A percentile compares a stretch with the other conserved stretches of the same genome.
phyloP scores from a whole-genome alignment of 1,284 basidiomycete species.

The Apiotrichum montevideense region DNA sequence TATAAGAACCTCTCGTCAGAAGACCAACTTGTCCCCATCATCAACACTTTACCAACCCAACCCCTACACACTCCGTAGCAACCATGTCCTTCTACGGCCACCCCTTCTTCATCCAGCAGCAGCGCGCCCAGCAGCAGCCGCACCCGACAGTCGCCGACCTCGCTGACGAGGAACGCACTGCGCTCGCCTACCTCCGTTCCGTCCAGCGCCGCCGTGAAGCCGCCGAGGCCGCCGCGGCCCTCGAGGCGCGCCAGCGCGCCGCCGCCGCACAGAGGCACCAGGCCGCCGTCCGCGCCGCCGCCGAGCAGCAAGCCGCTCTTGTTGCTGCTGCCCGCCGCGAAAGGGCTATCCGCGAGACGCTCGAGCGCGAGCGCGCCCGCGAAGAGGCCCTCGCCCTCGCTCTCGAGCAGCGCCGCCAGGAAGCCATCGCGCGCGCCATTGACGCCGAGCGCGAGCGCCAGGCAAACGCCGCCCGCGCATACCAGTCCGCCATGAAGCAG shows the following conservation, averaged over 20 bases:
- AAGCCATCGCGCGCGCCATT: conserved; percentile 8
- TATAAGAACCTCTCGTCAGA: not conserved
- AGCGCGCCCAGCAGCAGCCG: not conserved
- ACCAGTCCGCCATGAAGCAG: conserved; percentile 8
- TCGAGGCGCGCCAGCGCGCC: conserved; percentile 20
- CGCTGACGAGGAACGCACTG: conserved; percentile 37
- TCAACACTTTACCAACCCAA: not conserved
- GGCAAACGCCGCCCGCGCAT: conserved; percentile 17
- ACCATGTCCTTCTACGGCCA: conserved; percentile 16
- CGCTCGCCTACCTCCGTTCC: conserved; percentile 35
- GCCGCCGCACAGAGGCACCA: conserved; percentile 11
- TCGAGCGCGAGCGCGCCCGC: conserved; percentile 17
- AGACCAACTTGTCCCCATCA: not conserved
- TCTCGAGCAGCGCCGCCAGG: conserved; percentile 9
- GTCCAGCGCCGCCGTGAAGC: conserved; percentile 37
- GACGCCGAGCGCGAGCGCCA: conserved; percentile 13
- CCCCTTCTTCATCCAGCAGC: conserved; percentile 11
- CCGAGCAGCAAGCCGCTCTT: conserved; percentile 10
- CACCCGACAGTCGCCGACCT: conserved; percentile 7
- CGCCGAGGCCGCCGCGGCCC: conserved; percentile 23
- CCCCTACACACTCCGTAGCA: not conserved
- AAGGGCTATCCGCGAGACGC: conserved; percentile 8
- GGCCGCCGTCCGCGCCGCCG: conserved; percentile 14
- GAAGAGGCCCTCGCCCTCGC: conserved; percentile 11
- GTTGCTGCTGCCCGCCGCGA: conserved; percentile 15